Base-by-base conservation (phyloP, 1,284 basidiomycete species). In the Austroboletus niveus region DNA sequence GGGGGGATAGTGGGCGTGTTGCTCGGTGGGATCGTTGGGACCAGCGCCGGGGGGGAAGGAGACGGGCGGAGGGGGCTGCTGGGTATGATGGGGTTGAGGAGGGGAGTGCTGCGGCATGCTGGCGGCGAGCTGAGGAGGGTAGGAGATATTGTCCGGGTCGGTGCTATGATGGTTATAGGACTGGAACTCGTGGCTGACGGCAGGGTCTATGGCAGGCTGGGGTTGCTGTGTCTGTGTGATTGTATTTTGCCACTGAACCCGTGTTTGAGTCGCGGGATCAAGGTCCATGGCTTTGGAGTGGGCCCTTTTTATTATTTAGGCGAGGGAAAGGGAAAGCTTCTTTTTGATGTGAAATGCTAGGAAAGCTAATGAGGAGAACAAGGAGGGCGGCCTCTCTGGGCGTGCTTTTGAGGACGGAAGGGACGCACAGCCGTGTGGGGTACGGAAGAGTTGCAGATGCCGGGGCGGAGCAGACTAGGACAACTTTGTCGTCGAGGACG, bases 221-320 rank as follows among this genome's bases (percentile, higher is more conserved):
- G 54, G 60, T 63, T 63, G 61, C 61, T 63, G 61, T 63, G 61
- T 63, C 11, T 63, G 62, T 57, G 65, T 66, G 60, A 69, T 68
- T 60, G 66, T 46, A 66, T 52, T 54, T 56, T 64, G 67, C 63
- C 63, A 65, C 65, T 69, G 65, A 47, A 54, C 64, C 64, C 64
- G 68, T 64, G 68, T 65, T 48, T 62, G 64, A 53, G 62, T 59
- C 56, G 61, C 55, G 30, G 60, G 62, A 56, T 69, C 66, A 54
- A 66, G 56, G 49, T 61, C 64, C 65, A 67, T 67, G 57, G 55
- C 48, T 56, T 47, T 49, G 48, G 36, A 11, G 57, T 52, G 55
- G 55, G 61, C 63, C 60, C 53, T 67, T 64, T 67, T 66, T 70
- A 70, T 69, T 68, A 57, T 65, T 70, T 69, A 69, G 55, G 65